Conservation (phyloP, 2,329 filamentous ascomycete genomes). For the Immersiporthe knoxdaviesiana region DNA sequence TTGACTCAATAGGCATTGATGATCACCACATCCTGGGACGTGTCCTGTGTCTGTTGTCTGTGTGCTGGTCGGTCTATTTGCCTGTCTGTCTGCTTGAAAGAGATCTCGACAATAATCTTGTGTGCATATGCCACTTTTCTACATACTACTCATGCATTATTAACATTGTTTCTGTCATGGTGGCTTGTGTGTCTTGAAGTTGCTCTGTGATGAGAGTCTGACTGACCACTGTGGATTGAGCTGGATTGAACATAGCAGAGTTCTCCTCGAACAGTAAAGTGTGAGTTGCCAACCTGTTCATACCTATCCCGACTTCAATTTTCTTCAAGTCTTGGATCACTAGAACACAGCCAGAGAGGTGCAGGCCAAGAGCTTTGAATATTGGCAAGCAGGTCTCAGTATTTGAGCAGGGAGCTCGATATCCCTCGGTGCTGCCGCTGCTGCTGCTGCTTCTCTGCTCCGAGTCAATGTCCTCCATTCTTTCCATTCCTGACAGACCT, state of each 20-base stretch:
- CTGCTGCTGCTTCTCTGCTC: too few species aligned
- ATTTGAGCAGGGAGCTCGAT: not conserved
- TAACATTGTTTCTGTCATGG: not conserved
- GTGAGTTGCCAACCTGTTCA: not conserved
- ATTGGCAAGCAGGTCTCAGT: not conserved
- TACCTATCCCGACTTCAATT: not conserved
- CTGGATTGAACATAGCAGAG: not conserved
- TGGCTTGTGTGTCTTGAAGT: not conserved
- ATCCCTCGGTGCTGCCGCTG: not conserved
- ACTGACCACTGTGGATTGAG: not conserved
- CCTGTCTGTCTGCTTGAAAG: not conserved
- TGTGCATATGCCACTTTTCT: not conserved
- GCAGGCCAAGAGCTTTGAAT: not conserved
- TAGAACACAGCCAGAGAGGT: not conserved
- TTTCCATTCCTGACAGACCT: not conserved
- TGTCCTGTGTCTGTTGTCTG: conserved; percentile 4
- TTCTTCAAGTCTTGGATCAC: not conserved
- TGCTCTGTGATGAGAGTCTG: not conserved
- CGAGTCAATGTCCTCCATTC: not conserved
- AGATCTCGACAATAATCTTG: not conserved
- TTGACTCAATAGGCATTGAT: conserved; percentile 4
- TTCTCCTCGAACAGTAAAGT: not conserved
- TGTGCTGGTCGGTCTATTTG: not conserved
- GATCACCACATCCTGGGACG: conserved; percentile 9
- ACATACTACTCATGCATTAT: not conserved